These are phyloP conservation scores for Suhomyces faveliae DNA, from an alignment of 805 yeast genomes.

Conservation along the genomic window DNA sequence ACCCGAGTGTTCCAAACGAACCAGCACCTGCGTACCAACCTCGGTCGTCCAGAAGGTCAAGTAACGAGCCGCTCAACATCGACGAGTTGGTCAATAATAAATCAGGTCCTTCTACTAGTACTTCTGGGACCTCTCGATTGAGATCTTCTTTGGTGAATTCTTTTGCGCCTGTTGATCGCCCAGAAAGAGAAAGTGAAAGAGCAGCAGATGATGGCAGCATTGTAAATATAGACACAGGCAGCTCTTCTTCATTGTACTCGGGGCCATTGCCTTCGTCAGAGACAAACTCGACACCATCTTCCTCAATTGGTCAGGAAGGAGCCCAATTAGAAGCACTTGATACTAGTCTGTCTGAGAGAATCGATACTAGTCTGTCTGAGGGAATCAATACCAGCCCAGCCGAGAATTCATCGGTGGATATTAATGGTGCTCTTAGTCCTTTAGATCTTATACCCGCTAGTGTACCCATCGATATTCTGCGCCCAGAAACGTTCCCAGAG, in stretches of 20 bases:
- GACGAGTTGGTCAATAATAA: constrained; percentile 27
- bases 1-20: constrained; percentile 17
- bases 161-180: constrained; percentile 26
- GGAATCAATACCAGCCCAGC: no score
- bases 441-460: neutral
- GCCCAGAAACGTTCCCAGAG: neutral
- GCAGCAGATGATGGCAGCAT: neutral
- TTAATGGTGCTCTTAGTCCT: neutral
- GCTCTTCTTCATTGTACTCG: neutral
- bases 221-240: neutral
- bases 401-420: no score
- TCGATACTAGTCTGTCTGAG: no score
- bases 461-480: neutral
- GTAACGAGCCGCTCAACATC: constrained; percentile 17
- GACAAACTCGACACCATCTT: neutral
- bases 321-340: neutral
- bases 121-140: constrained; percentile 20
- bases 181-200: neutral
- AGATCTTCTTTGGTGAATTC: constrained; percentile 31
- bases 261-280: neutral
- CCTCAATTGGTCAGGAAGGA: neutral
- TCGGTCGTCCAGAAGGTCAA: constrained; percentile 2
- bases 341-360: no score
- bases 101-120: constrained; percentile 4
- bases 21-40: constrained; percentile 37